Evolutionary conservation across 805 yeast species (phyloP), one percentile per base, ranked within the genome.

Genomic region (Wickerhamiella slavikovae): DNA sequence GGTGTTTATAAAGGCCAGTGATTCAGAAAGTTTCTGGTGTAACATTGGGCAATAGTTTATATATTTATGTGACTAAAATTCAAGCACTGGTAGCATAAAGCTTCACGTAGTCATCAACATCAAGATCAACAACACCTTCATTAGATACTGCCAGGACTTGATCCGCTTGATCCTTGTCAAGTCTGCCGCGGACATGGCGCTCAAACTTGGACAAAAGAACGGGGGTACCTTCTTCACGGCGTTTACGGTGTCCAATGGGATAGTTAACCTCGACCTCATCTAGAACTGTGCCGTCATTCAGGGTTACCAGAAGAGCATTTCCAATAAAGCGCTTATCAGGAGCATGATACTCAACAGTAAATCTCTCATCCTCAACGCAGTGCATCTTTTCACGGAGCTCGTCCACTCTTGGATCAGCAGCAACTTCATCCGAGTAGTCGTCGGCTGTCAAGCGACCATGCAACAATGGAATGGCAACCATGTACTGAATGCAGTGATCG

Each of bases 401-500:
- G 41, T 67, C 72, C 35, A 68, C 56, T 14, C 58, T 62, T 11
- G 69, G 67, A 34, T 65, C 59, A 2, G 57, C 33, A 15, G 74
- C 73, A 29, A 62, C 45, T 20, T 32, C 50, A 44, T 67, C 72
- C 24, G 60, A 46, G 48, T 67, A 67, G 45, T 66, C 71, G 39
- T 63, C 66, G 4, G 73, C 73, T 19, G 68, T 64, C 31, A 67
- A 48, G 32, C 66, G 55, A 25, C 74, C 74, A 39, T 55, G 51
- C 35, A 68, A 55, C 34, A 67, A 48, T 20, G 73, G 71, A 20
- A 66, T 42, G 13, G 74, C 73, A 27, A 60, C 58, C 73, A 67
- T 67, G 48, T 67, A 67, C 44, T 67, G 74, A 37, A 67, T 66
- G 48, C 73, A 67, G 45, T 67, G 74, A 40, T 67, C 74, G 38